phyloP scores from a whole-genome alignment of 2,329 filamentous ascomycete species.

The Botrytis paeoniae region DNA sequence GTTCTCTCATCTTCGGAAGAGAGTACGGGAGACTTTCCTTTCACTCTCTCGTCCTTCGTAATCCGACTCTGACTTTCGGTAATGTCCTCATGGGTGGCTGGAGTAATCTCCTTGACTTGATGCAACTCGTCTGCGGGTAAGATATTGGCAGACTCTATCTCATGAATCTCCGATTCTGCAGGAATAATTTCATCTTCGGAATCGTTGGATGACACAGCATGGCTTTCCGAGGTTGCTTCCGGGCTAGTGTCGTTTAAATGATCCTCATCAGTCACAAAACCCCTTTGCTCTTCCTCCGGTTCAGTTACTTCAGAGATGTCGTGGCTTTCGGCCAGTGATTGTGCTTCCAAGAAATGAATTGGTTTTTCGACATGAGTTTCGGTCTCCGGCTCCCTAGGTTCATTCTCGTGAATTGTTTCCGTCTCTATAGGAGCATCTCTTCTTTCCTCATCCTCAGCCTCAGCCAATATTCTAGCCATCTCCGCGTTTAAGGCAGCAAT shows the following conservation, averaged over 20 bases:
- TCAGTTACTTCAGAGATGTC: not conserved
- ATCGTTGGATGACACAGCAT: not conserved
- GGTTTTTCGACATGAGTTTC: too few species aligned
- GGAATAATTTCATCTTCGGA: not conserved
- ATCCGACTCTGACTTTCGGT: not conserved
- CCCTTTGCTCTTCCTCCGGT: not conserved
- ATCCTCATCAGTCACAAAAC: not conserved
- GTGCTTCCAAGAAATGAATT: not conserved
- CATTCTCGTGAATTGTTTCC: not conserved
- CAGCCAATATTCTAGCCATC: not conserved
- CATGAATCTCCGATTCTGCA: rapidly evolving
- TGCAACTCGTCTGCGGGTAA: not conserved
- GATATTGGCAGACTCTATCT: not conserved
- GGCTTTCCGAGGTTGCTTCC: too few species aligned
- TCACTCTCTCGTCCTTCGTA: not conserved
- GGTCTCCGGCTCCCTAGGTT: too few species aligned
- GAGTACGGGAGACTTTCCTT: not conserved
- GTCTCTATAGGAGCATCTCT: not conserved
- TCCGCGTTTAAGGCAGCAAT: slow-evolving; percentile 1
- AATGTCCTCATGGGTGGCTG: rapidly evolving
- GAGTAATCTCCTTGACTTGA: rapidly evolving
- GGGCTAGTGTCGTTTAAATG: not conserved
- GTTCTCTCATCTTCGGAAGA: too few species aligned
- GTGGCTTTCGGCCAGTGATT: not conserved
- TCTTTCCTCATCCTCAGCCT: not conserved